Conservation (phyloP, 495 filamentous ascomycete genomes). For the Neurospora sublineolata region DNA sequence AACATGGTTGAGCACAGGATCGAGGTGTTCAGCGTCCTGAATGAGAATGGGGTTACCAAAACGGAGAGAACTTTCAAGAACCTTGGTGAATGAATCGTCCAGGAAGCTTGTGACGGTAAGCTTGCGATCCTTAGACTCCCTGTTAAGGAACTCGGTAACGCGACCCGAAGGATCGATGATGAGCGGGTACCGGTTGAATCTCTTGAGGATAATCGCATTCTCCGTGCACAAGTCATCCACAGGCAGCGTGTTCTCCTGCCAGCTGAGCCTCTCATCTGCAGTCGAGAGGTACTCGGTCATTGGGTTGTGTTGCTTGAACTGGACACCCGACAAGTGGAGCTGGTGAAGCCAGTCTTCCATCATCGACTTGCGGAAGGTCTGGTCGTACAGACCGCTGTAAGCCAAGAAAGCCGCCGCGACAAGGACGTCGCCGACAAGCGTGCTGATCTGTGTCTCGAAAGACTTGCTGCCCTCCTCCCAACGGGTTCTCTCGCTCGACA, state of each 20-base stretch:
- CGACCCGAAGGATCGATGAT: conserved; percentile 97
- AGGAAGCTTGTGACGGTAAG: conserved; percentile 97
- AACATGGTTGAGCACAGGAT: conserved; percentile 95
- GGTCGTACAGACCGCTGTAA: conserved; percentile 96
- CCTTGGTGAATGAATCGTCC: conserved; percentile 95
- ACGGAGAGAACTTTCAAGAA: conserved; percentile 87
- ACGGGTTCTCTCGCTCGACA: conserved; percentile 81
- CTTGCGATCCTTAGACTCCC: conserved; percentile 82
- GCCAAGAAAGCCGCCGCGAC: conserved; percentile 93
- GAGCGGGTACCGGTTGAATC: conserved; percentile 95
- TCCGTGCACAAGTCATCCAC: conserved; percentile 99
- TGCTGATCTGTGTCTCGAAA: conserved; percentile 94
- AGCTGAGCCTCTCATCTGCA: conserved; percentile 84
- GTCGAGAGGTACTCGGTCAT: conserved; percentile 95
- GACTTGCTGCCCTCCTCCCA: conserved; percentile 98
- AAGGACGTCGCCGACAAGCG: conserved; percentile 88
- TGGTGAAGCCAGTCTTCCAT: conserved; percentile 94
- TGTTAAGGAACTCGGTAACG: conserved; percentile 86
- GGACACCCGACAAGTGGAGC: conserved; percentile 76
- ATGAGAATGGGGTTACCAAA: conserved; percentile 98
- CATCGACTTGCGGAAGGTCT: conserved; percentile 95
- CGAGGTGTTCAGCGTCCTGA: conserved; percentile 93
- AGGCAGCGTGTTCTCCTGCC: conserved; percentile 89
- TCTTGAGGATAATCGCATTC: conserved; percentile 92
- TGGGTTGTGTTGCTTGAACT: conserved; percentile 86